phyloP scores from a whole-genome alignment of 2,329 filamentous ascomycete species.

The Teratosphaeria pseudoeucalypti region DNA sequence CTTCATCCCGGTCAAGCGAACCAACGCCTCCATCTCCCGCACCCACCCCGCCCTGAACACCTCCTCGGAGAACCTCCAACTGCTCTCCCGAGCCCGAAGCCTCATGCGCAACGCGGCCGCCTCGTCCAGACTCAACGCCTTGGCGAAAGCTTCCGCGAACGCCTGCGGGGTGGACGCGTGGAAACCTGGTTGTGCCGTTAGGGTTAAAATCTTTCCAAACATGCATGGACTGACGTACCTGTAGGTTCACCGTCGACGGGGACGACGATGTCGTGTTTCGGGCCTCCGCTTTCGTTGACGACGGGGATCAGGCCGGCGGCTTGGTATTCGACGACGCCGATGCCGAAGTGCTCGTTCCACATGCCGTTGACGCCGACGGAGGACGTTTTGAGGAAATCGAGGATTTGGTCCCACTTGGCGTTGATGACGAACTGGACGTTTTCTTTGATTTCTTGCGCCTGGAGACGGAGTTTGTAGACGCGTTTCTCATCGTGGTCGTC shows the following conservation, averaged over 20 bases:
- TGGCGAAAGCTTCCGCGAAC: conserved; percentile 70
- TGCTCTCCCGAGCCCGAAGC: conserved; percentile 62
- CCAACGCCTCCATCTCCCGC: conserved; percentile 60
- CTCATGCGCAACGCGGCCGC: conserved; percentile 64
- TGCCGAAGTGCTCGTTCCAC: conserved; percentile 99
- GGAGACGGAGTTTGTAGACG: conserved; percentile 78
- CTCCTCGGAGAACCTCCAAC: conserved; percentile 76
- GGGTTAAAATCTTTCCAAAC: too few relatives aligned
- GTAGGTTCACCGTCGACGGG: conserved; percentile 68
- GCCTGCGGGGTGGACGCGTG: conserved; percentile 69
- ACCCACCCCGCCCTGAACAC: conserved; percentile 76
- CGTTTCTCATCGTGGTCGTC: conserved; percentile 69
- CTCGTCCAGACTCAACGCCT: conserved; percentile 57
- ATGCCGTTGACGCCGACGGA: conserved; percentile 92
- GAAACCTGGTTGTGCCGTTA: conserved; percentile 49
- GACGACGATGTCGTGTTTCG: conserved; percentile 85
- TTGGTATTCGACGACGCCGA: conserved; percentile 96
- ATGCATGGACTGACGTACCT: conserved; percentile 38
- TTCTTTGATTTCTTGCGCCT: conserved; percentile 76
- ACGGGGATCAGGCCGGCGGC: conserved; percentile 87
- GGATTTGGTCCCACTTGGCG: conserved; percentile 76
- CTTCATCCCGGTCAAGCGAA: conserved; percentile 29
- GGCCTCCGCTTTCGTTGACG: conserved; percentile 86
- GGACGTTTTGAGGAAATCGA: conserved; percentile 64
- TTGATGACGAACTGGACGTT: conserved; percentile 81